Evolutionary conservation across 2,329 filamentous ascomycete genomes (phyloP).

Genomic region (Colletotrichum siamense): DNA sequence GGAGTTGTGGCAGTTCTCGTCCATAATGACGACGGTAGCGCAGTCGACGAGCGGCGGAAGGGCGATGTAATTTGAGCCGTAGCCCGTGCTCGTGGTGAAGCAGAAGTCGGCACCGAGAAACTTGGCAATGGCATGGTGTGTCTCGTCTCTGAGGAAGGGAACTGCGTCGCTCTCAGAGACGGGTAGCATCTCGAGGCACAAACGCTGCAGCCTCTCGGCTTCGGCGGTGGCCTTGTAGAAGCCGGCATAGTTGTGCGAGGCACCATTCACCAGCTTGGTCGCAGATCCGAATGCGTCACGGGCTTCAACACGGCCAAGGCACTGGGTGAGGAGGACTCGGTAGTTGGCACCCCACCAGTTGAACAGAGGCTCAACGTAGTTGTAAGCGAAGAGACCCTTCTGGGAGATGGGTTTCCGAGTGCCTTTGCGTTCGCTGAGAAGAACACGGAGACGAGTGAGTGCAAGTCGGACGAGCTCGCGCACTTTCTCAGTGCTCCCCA

Average conservation of each 20-base stretch:
- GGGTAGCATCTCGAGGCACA: slow-evolving; percentile 18
- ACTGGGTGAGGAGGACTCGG: slow-evolving; percentile 11
- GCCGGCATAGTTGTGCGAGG: slow-evolving; percentile 23
- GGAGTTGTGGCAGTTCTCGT: slow-evolving; percentile 20
- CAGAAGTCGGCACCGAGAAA: slow-evolving; percentile 19
- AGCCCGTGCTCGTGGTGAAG: slow-evolving; percentile 19
- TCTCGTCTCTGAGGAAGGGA: slow-evolving; percentile 6
- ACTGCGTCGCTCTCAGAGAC: slow-evolving; percentile 11
- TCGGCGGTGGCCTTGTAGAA: background rate
- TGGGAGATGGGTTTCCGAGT: background rate
- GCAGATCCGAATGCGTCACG: background rate
- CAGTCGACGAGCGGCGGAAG: slow-evolving; percentile 13
- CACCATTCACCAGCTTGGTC: slow-evolving; percentile 1
- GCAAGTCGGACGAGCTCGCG: background rate
- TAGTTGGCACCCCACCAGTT: slow-evolving; percentile 22
- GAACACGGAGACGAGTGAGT: background rate
- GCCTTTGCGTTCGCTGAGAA: background rate
- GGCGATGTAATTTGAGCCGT: slow-evolving; percentile 22
- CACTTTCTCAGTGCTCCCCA: background rate
- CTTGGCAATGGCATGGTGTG: background rate
- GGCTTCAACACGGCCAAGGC: background rate
- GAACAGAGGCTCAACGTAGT: slow-evolving; percentile 22
- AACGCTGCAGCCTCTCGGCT: slow-evolving; percentile 11
- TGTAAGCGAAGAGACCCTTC: background rate
- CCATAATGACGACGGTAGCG: slow-evolving; percentile 6